These are phyloP conservation scores for Metschnikowia gruessii DNA, from an alignment of 805 yeast species.

Conservation along the genomic window DNA sequence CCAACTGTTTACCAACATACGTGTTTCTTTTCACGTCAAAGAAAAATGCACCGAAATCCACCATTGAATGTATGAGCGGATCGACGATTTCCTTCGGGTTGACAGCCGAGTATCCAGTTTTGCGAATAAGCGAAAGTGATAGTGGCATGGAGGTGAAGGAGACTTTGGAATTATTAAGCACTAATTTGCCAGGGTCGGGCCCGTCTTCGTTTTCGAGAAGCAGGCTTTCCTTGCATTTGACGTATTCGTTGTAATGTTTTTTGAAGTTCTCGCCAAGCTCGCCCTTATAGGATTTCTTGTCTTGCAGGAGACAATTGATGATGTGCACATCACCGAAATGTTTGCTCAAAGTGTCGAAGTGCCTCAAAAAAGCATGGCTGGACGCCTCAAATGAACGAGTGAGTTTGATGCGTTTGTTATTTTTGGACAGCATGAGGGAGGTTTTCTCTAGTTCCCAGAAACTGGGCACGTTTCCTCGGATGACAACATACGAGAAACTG, in stretches of 20 bases:
- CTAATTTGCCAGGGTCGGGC: slow-evolving; percentile 29
- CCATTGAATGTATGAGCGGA: slow-evolving; percentile 31
- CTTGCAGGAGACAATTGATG: slow-evolving; percentile 47
- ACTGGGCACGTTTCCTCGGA: slow-evolving; percentile 54
- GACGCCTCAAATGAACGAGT: slow-evolving; percentile 54
- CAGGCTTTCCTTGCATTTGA: slow-evolving; percentile 9
- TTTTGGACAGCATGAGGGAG: slow-evolving; percentile 30
- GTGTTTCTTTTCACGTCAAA: slow-evolving; percentile 34
- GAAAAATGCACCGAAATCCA: slow-evolving; percentile 47
- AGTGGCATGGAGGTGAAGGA: slow-evolving; percentile 32
- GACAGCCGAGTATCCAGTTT: slow-evolving; percentile 32
- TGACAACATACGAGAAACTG: slow-evolving; percentile 44
- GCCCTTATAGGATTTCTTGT: slow-evolving; percentile 42
- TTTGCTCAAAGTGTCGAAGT: slow-evolving; percentile 44
- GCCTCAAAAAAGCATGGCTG: slow-evolving; percentile 49
- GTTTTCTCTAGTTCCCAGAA: slow-evolving; percentile 51
- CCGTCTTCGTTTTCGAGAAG: slow-evolving; percentile 4
- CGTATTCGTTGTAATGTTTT: slow-evolving; percentile 13
- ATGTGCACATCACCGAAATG: slow-evolving; percentile 52
- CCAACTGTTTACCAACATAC: slow-evolving; percentile 48
- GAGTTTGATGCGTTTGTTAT: slow-evolving; percentile 43
- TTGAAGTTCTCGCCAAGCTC: slow-evolving; percentile 41
- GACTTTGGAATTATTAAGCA: slow-evolving; percentile 19
- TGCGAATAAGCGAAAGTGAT: slow-evolving; percentile 31
- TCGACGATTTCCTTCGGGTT: slow-evolving; percentile 35